These are phyloP conservation scores for Penicillium maclennaniae DNA, from an alignment of 495 filamentous ascomycete species.

Conservation along the genomic window DNA sequence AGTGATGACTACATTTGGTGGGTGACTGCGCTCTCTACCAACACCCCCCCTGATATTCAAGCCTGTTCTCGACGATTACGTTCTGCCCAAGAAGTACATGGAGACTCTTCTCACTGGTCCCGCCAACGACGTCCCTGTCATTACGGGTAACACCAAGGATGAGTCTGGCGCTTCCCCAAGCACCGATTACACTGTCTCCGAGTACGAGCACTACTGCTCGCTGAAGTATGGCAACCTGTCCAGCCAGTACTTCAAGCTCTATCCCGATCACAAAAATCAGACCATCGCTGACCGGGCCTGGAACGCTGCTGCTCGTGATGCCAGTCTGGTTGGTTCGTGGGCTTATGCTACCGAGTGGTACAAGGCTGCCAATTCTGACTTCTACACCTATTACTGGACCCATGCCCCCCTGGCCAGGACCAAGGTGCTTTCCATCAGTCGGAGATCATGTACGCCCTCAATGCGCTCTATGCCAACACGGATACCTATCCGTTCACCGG, in stretches of 20 bases:
- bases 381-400: conserved; percentile 34
- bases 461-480: conserved; percentile 24
- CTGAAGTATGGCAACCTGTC: conserved; percentile 27
- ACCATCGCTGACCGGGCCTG: conserved; percentile 22
- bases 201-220: conserved; percentile 21
- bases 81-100: no score
- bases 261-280: conserved; percentile 17
- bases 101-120: no score
- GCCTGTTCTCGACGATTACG: conserved; percentile 5
- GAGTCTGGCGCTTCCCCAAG: no score
- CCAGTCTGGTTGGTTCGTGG: conserved; percentile 21
- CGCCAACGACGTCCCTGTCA: no score
- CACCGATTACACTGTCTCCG: conserved; percentile 15
- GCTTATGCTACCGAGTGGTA: conserved; percentile 26
- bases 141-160: no score
- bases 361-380: conserved; percentile 20
- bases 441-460: conserved; percentile 29
- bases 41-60: conserved; percentile 30
- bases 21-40: conserved; percentile 24
- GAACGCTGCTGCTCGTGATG: conserved; percentile 28
- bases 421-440: conserved; percentile 30
- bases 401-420: conserved; percentile 27
- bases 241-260: conserved; percentile 21
- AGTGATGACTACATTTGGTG: conserved; percentile 23
- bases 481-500: conserved; percentile 25